Evolutionary conservation across 768 basidiomycete species (phyloP).

Genomic region (Lyophyllum semitale): DNA sequence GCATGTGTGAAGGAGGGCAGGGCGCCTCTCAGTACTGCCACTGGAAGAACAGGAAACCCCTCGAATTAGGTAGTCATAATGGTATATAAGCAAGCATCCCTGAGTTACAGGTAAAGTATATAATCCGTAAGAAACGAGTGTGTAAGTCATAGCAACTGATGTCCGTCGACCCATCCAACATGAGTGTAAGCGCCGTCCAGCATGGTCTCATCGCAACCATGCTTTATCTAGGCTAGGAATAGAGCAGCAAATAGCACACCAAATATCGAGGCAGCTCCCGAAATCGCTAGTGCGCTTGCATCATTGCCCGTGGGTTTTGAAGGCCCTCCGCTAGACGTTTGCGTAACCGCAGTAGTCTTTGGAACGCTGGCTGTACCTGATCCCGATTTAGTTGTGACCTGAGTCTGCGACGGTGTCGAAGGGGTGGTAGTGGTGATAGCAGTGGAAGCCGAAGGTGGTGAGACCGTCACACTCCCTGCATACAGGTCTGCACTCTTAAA

Average conservation of each 20-base stretch:
- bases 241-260: neutral
- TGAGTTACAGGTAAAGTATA: too few relatives aligned
- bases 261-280: neutral
- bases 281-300: neutral
- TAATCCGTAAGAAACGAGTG: too few relatives aligned
- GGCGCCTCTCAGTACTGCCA: too few relatives aligned
- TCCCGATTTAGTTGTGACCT: neutral
- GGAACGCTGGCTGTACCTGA: neutral
- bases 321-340: neutral
- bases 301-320: neutral
- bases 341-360: neutral
- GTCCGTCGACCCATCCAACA: too few relatives aligned
- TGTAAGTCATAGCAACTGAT: too few relatives aligned
- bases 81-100: too few relatives aligned
- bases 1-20: too few relatives aligned
- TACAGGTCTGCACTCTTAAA: conserved; percentile 32
- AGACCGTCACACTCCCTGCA: conserved; percentile 12
- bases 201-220: too few relatives aligned
- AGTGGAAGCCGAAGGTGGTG: neutral
- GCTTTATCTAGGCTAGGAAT: neutral
- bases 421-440: neutral
- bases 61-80: too few relatives aligned
- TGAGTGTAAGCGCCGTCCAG: too few relatives aligned
- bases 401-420: neutral
- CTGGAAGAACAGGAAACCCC: too few relatives aligned